Evolutionary conservation across 2,329 filamentous ascomycete species (phyloP).

Genomic region (Pyrenophora tritici-repentis): DNA sequence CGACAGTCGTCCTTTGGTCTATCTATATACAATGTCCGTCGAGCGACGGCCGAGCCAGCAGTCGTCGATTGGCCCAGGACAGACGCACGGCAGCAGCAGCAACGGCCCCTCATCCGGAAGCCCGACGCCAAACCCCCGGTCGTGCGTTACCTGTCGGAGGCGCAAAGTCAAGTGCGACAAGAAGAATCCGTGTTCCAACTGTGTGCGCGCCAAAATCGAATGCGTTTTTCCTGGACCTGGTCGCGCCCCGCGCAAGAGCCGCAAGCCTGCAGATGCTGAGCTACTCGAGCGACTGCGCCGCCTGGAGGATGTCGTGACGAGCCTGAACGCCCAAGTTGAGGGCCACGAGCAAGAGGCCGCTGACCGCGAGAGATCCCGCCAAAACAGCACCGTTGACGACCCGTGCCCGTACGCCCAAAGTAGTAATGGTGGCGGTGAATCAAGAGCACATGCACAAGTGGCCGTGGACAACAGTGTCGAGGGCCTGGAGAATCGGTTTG

Average conservation of each 20-base stretch:
- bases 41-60: constrained; percentile 22
- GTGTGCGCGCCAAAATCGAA: constrained; percentile 69
- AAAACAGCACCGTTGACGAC: constrained; percentile 16
- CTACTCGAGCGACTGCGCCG: constrained; percentile 73
- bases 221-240: constrained; percentile 78
- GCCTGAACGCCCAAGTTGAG: constrained; percentile 53
- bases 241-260: constrained; percentile 69
- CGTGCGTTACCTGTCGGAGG: constrained; percentile 44
- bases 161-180: constrained; percentile 80
- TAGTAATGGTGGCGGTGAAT: background rate
- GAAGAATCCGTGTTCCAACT: constrained; percentile 76
- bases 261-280: constrained; percentile 72
- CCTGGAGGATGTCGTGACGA: constrained; percentile 74
- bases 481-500: constrained; percentile 61
- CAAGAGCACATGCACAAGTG: constrained; percentile 20
- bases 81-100: constrained; percentile 22
- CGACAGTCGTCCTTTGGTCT: background rate
- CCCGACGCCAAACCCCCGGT: constrained; percentile 35
- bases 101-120: constrained; percentile 18
- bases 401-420: constrained; percentile 10
- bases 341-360: constrained; percentile 44
- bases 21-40: constrained; percentile 30
- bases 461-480: constrained; percentile 41
- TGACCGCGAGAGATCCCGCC: constrained; percentile 28
- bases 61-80: constrained; percentile 27